These are phyloP conservation scores for Aspergillus cavernicola DNA, from an alignment of 495 filamentous ascomycete genomes.

Conservation along the genomic window DNA sequence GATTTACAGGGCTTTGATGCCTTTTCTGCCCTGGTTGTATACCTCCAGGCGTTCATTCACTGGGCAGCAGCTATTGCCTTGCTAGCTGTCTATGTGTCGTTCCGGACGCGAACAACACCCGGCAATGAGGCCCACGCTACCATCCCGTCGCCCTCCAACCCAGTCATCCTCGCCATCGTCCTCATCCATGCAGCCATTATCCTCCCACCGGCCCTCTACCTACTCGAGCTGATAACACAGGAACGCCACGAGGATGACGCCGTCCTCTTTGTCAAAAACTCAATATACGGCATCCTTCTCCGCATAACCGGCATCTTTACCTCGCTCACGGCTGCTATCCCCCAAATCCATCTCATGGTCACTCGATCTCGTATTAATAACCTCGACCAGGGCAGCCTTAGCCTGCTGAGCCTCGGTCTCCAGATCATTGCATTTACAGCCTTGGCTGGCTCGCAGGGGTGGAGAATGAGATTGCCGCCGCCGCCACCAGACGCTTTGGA, in stretches of 20 bases:
- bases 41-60: background rate
- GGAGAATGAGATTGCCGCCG: background rate
- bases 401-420: background rate
- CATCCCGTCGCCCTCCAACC: background rate
- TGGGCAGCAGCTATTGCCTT: background rate
- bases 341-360: background rate
- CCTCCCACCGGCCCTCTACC: background rate
- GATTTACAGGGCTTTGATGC: background rate
- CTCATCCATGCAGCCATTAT: background rate
- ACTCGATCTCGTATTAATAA: background rate
- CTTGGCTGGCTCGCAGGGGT: background rate
- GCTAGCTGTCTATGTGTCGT: background rate
- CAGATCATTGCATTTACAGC: background rate
- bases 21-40: background rate
- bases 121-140: background rate
- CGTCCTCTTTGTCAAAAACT: background rate
- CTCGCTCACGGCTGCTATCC: background rate
- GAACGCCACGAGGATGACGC: background rate
- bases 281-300: background rate
- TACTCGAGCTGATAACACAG: background rate
- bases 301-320: background rate
- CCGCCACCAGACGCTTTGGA: background rate
- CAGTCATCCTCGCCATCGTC: background rate
- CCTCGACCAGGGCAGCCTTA: background rate
- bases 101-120: background rate